Percentiles rank a stretch among this genome's conserved stretches.
phyloP scores from a whole-genome alignment of 192 early-diverging fungal species.

The Rhizophagus sp. region DNA sequence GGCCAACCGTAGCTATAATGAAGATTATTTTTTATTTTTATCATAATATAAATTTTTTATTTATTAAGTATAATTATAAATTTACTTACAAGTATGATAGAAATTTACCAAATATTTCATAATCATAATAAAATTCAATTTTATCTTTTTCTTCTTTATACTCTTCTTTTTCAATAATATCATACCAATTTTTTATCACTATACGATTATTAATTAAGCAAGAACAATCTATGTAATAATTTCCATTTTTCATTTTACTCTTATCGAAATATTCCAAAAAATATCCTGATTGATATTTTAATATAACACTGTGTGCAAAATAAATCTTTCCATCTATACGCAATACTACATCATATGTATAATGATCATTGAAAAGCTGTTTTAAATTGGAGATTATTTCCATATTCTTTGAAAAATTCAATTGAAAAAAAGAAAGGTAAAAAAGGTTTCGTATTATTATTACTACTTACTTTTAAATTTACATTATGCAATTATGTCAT shows the following conservation, averaged over 20 bases:
- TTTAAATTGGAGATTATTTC: not conserved
- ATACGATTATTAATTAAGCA: not conserved
- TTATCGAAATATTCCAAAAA: slow-evolving; percentile 8
- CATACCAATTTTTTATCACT: not conserved
- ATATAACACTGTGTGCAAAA: not conserved
- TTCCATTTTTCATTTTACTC: not conserved
- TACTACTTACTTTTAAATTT: too few species aligned
- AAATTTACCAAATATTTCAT: slow-evolving; percentile 19
- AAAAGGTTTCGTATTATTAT: too few species aligned
- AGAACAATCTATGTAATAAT: not conserved
- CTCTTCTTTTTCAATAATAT: not conserved
- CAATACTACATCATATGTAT: not conserved
- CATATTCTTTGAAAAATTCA: not conserved
- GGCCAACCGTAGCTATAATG: slow-evolving; percentile 5
- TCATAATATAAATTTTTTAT: too few species aligned
- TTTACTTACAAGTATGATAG: slow-evolving; percentile 1
- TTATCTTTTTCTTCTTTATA: not conserved
- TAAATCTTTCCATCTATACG: slow-evolving; percentile 7
- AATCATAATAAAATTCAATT: slow-evolving; percentile 17
- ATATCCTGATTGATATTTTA: slow-evolving; percentile 7
- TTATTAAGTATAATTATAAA: not conserved
- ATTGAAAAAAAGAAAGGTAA: too few species aligned
- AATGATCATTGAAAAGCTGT: slow-evolving; percentile 2
- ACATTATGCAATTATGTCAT: too few species aligned
- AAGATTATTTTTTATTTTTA: not conserved